Base-by-base conservation (phyloP, 345 rosid species). In the Cardamine chenopodiifolia region DNA sequence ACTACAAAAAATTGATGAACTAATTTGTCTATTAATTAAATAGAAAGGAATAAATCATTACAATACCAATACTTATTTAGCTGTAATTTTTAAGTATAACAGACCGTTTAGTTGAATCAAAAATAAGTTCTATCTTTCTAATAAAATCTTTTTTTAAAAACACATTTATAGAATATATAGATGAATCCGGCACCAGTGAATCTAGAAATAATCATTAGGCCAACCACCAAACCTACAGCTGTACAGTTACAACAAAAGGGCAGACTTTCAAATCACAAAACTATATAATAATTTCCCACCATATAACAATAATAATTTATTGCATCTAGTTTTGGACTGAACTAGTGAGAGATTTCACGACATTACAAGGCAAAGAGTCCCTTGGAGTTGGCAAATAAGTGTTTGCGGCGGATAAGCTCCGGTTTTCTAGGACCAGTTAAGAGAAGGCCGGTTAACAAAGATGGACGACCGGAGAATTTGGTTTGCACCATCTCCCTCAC, bases 311-410 rank as follows among this genome's bases (percentile, higher is more conserved):
- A 29, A 13, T 65, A 65, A 18, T 29, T 48, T 65, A 62, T 28
- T 26, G 76, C 45, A 15, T 58, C 13, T 17, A 2, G 29, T 35
- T 49, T 17, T 23, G 12, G 39, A 49, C 66, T 71, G 26, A 60
- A n/a, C 45, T 52, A 34, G 32, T 22, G 18, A 14, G 32, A 39
- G 29, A 28, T 18, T 22, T 59, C 15, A 35, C 31, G 26, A 53
- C 37, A 66, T 35, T 82, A 91, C 62, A 90, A 77, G n/a, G 82
- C 65, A 25, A 19, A 73, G 17, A 85, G 71, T 48, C 95, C 88
- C 75, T 37, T 80, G 48, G 91, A 88, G 82, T 83, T 89, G 37
- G 96, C 92, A 56, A 95, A 95, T 66, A 82, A 83, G 82, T 95
- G 98, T 63, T 80, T 73, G 4, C 88, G 79, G 79, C 82, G 85